Conservation (phyloP, 495 filamentous ascomycete species). For the Talaromyces trachyspermus region DNA sequence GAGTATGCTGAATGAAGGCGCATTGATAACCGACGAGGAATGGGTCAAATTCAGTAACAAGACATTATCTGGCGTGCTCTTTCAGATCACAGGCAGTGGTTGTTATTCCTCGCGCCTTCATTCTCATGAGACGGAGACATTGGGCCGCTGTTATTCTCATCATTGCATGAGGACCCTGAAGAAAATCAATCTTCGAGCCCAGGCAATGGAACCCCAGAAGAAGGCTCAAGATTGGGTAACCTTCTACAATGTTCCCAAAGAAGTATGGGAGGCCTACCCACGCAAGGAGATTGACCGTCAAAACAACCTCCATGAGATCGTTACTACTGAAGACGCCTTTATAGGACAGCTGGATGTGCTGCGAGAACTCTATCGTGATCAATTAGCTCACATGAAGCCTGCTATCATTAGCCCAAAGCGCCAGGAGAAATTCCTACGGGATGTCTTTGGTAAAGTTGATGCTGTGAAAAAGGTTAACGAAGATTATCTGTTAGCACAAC, state of each 20-base stretch:
- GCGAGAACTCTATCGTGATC: constrained; percentile 78
- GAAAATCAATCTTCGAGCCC: constrained; percentile 78
- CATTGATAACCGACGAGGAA: constrained; percentile 84
- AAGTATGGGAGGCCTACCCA: constrained; percentile 54
- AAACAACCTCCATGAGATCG: constrained; percentile 92
- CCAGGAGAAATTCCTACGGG: constrained; percentile 65
- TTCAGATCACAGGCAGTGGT: constrained; percentile 85
- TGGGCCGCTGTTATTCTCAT: constrained; percentile 81
- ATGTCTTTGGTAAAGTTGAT: constrained; percentile 89
- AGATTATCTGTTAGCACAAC: constrained; percentile 85
- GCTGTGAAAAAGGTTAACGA: constrained; percentile 86
- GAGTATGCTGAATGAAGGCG: constrained; percentile 72
- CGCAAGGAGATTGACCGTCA: constrained; percentile 92
- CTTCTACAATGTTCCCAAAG: constrained; percentile 80
- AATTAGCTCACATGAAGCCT: constrained; percentile 63
- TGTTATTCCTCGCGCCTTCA: constrained; percentile 87
- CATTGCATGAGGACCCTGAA: constrained; percentile 91
- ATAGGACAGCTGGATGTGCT: constrained; percentile 84
- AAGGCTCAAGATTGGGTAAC: constrained; percentile 81
- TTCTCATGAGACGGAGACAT: constrained; percentile 53
- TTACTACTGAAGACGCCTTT: constrained; percentile 84
- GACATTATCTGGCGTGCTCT: constrained; percentile 76
- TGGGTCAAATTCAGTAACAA: constrained; percentile 89
- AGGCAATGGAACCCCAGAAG: constrained; percentile 58
- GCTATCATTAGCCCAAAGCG: constrained; percentile 71